Evolutionary conservation across 257 asterid genomes (phyloP).

Genomic region (Solanum sejunctum): DNA sequence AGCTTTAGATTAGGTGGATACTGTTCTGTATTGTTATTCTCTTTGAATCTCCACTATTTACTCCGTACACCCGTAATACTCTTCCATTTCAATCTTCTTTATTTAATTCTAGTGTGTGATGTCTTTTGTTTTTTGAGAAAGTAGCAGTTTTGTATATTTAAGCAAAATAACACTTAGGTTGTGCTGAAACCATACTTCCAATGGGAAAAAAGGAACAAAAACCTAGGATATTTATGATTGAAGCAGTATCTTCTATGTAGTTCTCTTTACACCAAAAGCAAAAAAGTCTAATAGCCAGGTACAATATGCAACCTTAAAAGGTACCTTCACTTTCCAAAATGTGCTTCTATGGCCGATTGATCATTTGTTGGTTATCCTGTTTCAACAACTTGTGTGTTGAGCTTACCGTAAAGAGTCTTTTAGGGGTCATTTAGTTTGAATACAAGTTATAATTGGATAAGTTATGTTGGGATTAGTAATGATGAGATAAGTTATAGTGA

Average conservation of each 20-base stretch:
- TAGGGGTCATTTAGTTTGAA: no score
- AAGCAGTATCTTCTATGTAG: not conserved
- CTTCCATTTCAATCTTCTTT: not conserved
- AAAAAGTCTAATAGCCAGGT: not conserved
- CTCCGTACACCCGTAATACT: not conserved
- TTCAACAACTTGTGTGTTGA: no score
- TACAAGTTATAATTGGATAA: no score
- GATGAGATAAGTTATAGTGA: no score
- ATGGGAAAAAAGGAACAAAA: not conserved
- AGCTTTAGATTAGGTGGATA: not conserved
- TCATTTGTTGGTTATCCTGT: not conserved
- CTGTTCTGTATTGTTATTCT: not conserved
- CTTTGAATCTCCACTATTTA: not conserved
- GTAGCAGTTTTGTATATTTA: not conserved
- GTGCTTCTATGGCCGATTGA: not conserved
- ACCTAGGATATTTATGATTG: not conserved
- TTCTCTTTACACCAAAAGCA: not conserved
- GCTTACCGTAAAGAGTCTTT: not conserved
- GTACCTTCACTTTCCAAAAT: not conserved
- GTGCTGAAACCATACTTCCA: not conserved
- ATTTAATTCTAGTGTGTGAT: not conserved
- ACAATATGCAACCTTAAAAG: not conserved
- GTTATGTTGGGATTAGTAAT: no score
- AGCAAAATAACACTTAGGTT: not conserved
- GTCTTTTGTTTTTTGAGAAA: not conserved